Evolutionary conservation across 306 rosid genomes (phyloP), one percentile per base, ranked within the genome.

Genomic region (Acacia crassicarpa): DNA sequence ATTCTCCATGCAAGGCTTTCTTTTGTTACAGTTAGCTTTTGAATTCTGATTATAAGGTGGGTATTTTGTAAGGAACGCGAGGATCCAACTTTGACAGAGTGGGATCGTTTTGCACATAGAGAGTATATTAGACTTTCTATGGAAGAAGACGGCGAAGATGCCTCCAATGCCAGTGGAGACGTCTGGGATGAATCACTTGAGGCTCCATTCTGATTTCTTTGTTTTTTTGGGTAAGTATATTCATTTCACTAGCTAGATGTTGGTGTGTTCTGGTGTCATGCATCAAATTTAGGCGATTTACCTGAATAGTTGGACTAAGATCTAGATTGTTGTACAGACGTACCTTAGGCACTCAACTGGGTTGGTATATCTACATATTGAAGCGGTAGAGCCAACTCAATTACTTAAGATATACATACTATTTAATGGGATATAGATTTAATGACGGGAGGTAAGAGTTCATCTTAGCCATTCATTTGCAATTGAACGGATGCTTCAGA

Each of bases 121-220:
- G 99, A 96, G 86, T 96, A 96, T 88, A 92, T 96, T 84, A 90
- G 98, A 85, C 99, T 96, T 85, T 96, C 99, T 45, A 94, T 96
- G 99, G 99, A 96, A 88, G 99, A 96, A 91, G 99, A 96, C 81
- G 99, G 97, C 66, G 99, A 96, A 94, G 99, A 96, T 77, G 94
- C 89, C 83, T 96, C 99, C 72, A 96, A 96, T 78, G 99, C 98
- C 85, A 96, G 99, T 81, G 99, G 97, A 40, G 99, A 96, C 84
- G 98, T 94, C 78, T 96, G 99, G 99, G 99, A 96, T 76, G 99
- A 96, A 85, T 92, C 99, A 59, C 97, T 96, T 19, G 99, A 95
- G 86, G 98, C 99, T 78, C 99, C 99, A 13, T 96, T 96, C 83
- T 96, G 88, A 92, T 76, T 86, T 73, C 62, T 56, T 67, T 56